These are phyloP conservation scores for Pseudisothecium myosuroides DNA, from an alignment of 225 moss, liverwort and hornwort species.

Conservation along the genomic window DNA sequence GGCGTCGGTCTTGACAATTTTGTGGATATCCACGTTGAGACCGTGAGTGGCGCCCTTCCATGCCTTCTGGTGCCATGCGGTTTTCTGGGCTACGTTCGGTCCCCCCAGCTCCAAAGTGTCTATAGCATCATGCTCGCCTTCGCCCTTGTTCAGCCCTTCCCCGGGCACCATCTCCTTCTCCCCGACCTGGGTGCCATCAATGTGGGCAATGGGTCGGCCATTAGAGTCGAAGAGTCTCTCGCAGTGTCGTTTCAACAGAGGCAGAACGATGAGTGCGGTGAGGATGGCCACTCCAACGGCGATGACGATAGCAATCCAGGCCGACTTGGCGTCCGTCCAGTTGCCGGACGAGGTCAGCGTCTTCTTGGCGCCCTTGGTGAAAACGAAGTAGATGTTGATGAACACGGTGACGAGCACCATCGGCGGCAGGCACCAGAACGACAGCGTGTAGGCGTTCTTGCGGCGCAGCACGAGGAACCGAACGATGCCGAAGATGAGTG, in stretches of 20 bases:
- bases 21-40: conserved; percentile 54
- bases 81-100: not conserved
- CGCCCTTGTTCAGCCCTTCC: not conserved
- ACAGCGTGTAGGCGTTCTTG: conserved; percentile 23
- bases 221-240: conserved; percentile 24
- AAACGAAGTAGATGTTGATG: conserved; percentile 66
- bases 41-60: conserved; percentile 59
- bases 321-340: conserved; percentile 51
- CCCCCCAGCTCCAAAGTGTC: not conserved
- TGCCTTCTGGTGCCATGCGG: conserved; percentile 14
- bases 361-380: conserved; percentile 74
- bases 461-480: conserved; percentile 38
- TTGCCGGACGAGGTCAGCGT: not conserved
- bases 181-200: conserved; percentile 5
- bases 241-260: conserved; percentile 33
- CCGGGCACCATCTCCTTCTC: not conserved
- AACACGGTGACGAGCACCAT: conserved; percentile 45
- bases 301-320: conserved; percentile 33
- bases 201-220: conserved; percentile 11
- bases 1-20: conserved; percentile 41
- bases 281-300: conserved; percentile 14
- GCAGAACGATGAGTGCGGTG: conserved; percentile 5
- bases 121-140: not conserved
- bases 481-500: conserved; percentile 20
- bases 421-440: conserved; percentile 56